These are phyloP conservation scores for Domatiomyces catenatus DNA, from an alignment of 2,329 filamentous ascomycete species.

Conservation along the genomic window DNA sequence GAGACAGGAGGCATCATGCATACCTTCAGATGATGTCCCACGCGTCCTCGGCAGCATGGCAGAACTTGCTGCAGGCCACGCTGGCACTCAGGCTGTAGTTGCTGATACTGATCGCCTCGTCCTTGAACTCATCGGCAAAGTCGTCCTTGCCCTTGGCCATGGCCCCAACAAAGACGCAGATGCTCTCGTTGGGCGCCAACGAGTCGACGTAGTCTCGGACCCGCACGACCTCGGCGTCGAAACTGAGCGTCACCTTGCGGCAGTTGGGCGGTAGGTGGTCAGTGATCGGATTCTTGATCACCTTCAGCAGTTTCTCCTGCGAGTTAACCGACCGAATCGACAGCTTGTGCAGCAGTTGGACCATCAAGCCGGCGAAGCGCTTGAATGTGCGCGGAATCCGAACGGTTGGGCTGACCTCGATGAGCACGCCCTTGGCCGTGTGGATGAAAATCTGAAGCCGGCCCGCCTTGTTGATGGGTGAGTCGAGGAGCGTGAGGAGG, in stretches of 20 bases:
- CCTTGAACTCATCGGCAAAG: slow-evolving; percentile 86
- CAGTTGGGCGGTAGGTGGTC: slow-evolving; percentile 94
- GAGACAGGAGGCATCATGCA: slow-evolving; percentile 2
- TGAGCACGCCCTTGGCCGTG: slow-evolving; percentile 90
- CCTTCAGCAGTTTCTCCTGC: slow-evolving; percentile 90
- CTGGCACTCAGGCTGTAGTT: slow-evolving; percentile 95
- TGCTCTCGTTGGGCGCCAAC: slow-evolving; percentile 69
- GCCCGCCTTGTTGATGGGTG: slow-evolving; percentile 95
- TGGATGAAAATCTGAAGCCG: slow-evolving; percentile 97
- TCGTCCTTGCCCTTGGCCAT: slow-evolving; percentile 96
- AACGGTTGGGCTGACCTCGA: slow-evolving; percentile 95
- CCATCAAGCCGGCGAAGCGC: slow-evolving; percentile 96
- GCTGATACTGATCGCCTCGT: slow-evolving; percentile 96
- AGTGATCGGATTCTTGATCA: slow-evolving; percentile 96
- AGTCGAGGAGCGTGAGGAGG: slow-evolving; percentile 89
- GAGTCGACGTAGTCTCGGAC: slow-evolving; percentile 77
- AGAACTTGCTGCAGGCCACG: slow-evolving; percentile 98
- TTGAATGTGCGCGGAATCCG: slow-evolving; percentile 97
- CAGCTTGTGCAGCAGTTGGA: slow-evolving; percentile 86
- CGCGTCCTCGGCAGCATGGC: slow-evolving; percentile 89
- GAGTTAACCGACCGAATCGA: slow-evolving; percentile 94
- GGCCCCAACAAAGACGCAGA: slow-evolving; percentile 93
- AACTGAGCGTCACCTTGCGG: slow-evolving; percentile 92
- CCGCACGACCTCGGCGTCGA: slow-evolving; percentile 74
- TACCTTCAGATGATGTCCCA: slow-evolving; percentile 71